A percentile compares a stretch with the other conserved stretches of the same genome.
These are phyloP conservation scores for Baudoinia panamericana DNA, from an alignment of 495 filamentous ascomycete species.

Conservation along the genomic window DNA sequence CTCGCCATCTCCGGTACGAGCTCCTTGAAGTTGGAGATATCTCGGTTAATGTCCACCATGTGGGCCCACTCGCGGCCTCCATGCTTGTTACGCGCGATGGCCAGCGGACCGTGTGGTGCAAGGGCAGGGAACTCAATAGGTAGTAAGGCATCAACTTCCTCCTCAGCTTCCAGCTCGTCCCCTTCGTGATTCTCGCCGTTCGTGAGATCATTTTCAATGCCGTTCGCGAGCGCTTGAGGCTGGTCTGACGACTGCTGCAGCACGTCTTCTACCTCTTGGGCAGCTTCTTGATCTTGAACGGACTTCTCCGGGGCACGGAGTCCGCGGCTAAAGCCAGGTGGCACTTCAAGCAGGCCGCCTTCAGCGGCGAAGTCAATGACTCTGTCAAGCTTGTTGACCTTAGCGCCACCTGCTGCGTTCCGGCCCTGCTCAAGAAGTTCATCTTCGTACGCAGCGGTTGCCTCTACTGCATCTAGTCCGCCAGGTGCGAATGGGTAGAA, in stretches of 20 bases:
- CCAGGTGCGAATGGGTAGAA: constrained; percentile 95
- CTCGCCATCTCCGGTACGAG: constrained; percentile 91
- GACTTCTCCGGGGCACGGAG: constrained; percentile 57
- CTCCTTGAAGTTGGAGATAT: constrained; percentile 81
- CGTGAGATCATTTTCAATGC: constrained; percentile 26
- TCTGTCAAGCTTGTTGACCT: constrained; percentile 45
- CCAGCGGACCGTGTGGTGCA: constrained; percentile 68
- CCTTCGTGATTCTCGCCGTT: constrained; percentile 20
- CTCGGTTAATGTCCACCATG: constrained; percentile 86
- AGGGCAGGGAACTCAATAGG: constrained; percentile 88
- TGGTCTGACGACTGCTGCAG: constrained; percentile 53
- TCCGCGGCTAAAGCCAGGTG: constrained; percentile 73
- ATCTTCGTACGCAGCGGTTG: constrained; percentile 61
- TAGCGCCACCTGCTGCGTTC: constrained; percentile 3
- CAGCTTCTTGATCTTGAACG: constrained; percentile 42
- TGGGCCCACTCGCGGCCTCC: constrained; percentile 88
- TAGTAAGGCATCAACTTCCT: constrained; percentile 82
- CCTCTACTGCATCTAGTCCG: constrained; percentile 76
- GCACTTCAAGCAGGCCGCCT: constrained; percentile 64
- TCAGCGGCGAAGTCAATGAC: constrained; percentile 70
- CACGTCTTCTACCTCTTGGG: constrained; percentile 59
- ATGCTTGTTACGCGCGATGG: constrained; percentile 54
- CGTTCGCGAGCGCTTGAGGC: constrained; percentile 33
- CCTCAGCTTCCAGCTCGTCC: constrained; percentile 41
- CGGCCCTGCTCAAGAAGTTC: constrained; percentile 34